These are phyloP conservation scores for Isatis tinctoria DNA, from an alignment of 345 rosid genomes.

Conservation along the genomic window DNA sequence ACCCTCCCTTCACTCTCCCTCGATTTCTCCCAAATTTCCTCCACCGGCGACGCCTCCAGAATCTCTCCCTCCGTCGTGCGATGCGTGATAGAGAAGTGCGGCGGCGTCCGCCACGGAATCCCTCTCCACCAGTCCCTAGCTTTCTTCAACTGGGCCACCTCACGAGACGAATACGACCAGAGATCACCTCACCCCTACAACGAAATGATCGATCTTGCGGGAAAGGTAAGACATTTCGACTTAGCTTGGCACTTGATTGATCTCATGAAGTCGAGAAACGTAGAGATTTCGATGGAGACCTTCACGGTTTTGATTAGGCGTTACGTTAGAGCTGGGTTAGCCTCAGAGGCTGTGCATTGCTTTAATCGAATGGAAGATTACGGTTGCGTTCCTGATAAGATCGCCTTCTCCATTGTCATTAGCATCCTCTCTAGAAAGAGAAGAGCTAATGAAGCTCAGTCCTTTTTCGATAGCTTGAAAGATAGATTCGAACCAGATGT, in stretches of 20 bases:
- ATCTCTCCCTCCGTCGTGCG: slow-evolving; percentile 49
- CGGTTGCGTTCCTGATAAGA: slow-evolving; percentile 65
- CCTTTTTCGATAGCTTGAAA: slow-evolving; percentile 63
- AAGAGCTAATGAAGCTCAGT: slow-evolving; percentile 76
- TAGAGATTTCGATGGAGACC: slow-evolving; percentile 47
- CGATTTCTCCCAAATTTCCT: slow-evolving; percentile 49
- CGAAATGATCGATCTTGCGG: slow-evolving; percentile 79
- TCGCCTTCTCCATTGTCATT: slow-evolving; percentile 71
- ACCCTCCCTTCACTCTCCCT: slow-evolving; percentile 60
- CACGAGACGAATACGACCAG: slow-evolving; percentile 34
- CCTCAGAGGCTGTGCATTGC: slow-evolving; percentile 85
- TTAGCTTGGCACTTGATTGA: slow-evolving; percentile 74
- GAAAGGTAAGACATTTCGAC: slow-evolving; percentile 75
- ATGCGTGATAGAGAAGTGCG: slow-evolving; percentile 61
- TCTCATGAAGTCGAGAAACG: slow-evolving; percentile 60
- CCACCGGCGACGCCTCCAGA: slow-evolving; percentile 18
- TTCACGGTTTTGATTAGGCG: slow-evolving; percentile 77
- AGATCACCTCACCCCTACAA: slow-evolving; percentile 58
- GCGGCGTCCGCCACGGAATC: slow-evolving; percentile 70
- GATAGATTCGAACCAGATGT: slow-evolving; percentile 69
- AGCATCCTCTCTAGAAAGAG: slow-evolving; percentile 63
- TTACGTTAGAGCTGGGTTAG: slow-evolving; percentile 79
- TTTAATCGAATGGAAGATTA: slow-evolving; percentile 96
- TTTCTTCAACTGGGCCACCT: slow-evolving; percentile 83
- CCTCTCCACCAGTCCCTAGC: slow-evolving; percentile 64